Evolutionary conservation across 306 rosid species (phyloP).

Genomic region (Biancaea sappan): DNA sequence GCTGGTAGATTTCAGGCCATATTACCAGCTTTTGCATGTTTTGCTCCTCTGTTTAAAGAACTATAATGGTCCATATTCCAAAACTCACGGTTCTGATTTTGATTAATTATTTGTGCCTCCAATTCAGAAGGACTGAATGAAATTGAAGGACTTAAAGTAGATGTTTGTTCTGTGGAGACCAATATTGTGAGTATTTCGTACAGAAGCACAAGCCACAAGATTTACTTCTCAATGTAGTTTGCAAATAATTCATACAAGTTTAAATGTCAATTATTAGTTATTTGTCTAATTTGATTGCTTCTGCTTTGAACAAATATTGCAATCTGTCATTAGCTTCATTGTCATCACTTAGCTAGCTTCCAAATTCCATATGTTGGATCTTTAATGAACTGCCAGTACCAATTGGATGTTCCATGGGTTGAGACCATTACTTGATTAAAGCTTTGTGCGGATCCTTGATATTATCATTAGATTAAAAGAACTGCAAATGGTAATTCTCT

Average conservation of each 20-base stretch:
- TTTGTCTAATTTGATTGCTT: not conserved
- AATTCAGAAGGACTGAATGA: constrained; percentile 62
- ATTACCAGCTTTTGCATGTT: constrained; percentile 13
- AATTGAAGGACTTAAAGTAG: constrained; percentile 64
- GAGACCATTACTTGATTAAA: not conserved
- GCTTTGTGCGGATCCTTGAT: not conserved
- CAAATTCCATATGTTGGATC: not conserved
- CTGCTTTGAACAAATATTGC: not conserved
- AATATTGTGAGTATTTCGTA: constrained; percentile 72
- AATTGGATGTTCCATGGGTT: not conserved
- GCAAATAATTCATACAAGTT: not conserved
- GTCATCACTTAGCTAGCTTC: constrained; percentile 13
- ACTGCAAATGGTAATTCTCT: not conserved
- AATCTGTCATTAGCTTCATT: not conserved
- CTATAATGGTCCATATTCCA: too few relatives aligned
- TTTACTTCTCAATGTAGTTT: not conserved
- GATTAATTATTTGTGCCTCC: not conserved
- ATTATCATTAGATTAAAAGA: not conserved
- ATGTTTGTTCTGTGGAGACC: constrained; percentile 60
- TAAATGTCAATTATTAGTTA: constrained; percentile 4
- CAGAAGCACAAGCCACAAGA: not conserved
- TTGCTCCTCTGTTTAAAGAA: not conserved
- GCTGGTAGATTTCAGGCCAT: constrained; percentile 55
- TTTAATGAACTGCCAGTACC: not conserved
- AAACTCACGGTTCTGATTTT: constrained; percentile 7